These are phyloP conservation scores for Musa itinerans DNA, from an alignment of 176 grass and related monocot species.

Conservation along the genomic window DNA sequence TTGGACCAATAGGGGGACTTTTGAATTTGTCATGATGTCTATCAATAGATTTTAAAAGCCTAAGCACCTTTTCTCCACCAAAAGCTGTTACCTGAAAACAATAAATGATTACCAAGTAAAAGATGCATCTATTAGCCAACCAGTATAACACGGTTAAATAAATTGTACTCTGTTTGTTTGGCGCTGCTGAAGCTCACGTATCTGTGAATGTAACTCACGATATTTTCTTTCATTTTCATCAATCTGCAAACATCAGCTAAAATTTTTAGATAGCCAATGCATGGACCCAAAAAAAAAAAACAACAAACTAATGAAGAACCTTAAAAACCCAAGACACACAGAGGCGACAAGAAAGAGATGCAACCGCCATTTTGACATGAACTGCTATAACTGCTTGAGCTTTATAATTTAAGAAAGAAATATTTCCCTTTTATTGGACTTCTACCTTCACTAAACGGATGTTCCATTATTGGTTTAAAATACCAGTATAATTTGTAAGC, in stretches of 20 bases:
- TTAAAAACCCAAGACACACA: neutral
- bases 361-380: too few relatives aligned
- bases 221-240: slow-evolving; percentile 28
- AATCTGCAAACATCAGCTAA: slow-evolving; percentile 38
- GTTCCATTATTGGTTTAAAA: too few relatives aligned
- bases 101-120: neutral
- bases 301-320: neutral
- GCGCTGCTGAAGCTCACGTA: slow-evolving; percentile 38
- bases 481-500: too few relatives aligned
- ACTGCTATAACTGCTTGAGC: too few relatives aligned
- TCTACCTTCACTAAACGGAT: too few relatives aligned
- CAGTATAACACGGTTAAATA: neutral
- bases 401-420: too few relatives aligned
- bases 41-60: slow-evolving; percentile 53
- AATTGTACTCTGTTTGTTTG: slow-evolving; percentile 49
- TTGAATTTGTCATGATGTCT: slow-evolving; percentile 45
- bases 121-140: neutral
- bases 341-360: too few relatives aligned
- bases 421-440: too few relatives aligned
- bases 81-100: slow-evolving; percentile 53
- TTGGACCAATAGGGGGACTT: slow-evolving; percentile 72
- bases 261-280: slow-evolving; percentile 17
- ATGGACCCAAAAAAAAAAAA: slow-evolving; percentile 1
- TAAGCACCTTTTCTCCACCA: slow-evolving; percentile 58
- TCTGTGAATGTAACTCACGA: slow-evolving; percentile 31